Evolutionary conservation across 2,329 filamentous ascomycete genomes (phyloP).

Genomic region (Fusarium nurragi): DNA sequence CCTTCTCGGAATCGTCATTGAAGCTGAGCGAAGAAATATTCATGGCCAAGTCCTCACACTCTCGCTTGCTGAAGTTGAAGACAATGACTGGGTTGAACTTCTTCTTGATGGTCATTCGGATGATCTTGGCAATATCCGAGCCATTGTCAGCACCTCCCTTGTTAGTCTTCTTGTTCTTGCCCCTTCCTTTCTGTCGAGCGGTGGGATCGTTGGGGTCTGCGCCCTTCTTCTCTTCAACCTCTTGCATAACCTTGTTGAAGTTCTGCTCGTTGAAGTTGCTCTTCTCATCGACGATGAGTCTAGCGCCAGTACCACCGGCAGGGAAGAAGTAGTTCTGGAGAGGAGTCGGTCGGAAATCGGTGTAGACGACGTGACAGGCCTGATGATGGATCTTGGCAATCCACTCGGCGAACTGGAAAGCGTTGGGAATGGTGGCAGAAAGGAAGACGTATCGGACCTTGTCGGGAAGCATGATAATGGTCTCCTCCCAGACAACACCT

Average conservation of each 20-base stretch:
- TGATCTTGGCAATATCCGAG: slow-evolving; percentile 94
- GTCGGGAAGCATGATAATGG: slow-evolving; percentile 95
- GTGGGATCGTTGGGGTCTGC: slow-evolving; percentile 82
- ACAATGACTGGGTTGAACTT: slow-evolving; percentile 98
- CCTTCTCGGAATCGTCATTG: slow-evolving; percentile 96
- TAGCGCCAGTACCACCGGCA: slow-evolving; percentile 88
- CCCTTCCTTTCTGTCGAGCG: slow-evolving; percentile 84
- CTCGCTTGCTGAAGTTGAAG: slow-evolving; percentile 98
- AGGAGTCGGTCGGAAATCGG: slow-evolving; percentile 95
- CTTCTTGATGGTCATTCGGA: slow-evolving; percentile 98
- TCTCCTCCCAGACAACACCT: slow-evolving; percentile 99
- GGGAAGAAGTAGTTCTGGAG: slow-evolving; percentile 99
- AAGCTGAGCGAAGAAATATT: slow-evolving; percentile 88
- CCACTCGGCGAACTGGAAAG: slow-evolving; percentile 99
- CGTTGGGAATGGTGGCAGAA: slow-evolving; percentile 97
- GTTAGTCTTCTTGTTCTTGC: slow-evolving; percentile 90
- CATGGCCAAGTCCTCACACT: slow-evolving; percentile 90
- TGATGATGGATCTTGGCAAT: slow-evolving; percentile 98
- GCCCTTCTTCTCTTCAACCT: slow-evolving; percentile 88
- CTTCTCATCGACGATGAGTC: slow-evolving; percentile 95
- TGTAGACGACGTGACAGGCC: slow-evolving; percentile 98
- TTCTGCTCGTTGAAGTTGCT: slow-evolving; percentile 96
- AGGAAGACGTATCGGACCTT: slow-evolving; percentile 99
- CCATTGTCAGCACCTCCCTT: slow-evolving; percentile 82
- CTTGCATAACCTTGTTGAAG: slow-evolving; percentile 93